These are phyloP conservation scores for Peltaster fructicola DNA, from an alignment of 2,329 filamentous ascomycete species.

Conservation along the genomic window DNA sequence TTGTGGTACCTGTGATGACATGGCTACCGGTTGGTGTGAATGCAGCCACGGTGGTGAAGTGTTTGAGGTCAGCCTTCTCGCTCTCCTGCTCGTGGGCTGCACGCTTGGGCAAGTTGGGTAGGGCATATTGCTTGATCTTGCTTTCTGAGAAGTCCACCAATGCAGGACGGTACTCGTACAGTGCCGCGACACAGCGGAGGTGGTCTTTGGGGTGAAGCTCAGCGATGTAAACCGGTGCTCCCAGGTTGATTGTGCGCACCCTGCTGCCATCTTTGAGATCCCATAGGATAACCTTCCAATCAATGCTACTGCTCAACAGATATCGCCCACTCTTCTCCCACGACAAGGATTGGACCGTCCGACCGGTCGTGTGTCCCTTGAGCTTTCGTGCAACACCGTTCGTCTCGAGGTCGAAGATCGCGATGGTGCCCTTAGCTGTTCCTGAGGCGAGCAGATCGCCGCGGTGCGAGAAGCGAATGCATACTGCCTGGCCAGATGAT, in stretches of 20 bases:
- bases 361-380: constrained; percentile 57
- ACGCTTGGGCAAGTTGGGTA: constrained; percentile 70
- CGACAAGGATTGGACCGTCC: constrained; percentile 83
- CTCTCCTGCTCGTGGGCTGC: constrained; percentile 51
- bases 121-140: constrained; percentile 49
- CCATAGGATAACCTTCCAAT: constrained; percentile 95
- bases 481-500: constrained; percentile 43
- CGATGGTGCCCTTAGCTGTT: constrained; percentile 75
- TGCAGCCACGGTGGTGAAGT: constrained; percentile 82
- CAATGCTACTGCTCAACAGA: constrained; percentile 79
- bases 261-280: constrained; percentile 59
- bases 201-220: constrained; percentile 85
- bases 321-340: constrained; percentile 90
- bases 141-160: constrained; percentile 47
- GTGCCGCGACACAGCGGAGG: constrained; percentile 69
- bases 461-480: constrained; percentile 74
- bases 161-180: constrained; percentile 84
- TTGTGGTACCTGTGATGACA: constrained; percentile 82
- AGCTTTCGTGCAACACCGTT: constrained; percentile 92
- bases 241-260: constrained; percentile 73
- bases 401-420: constrained; percentile 94
- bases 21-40: constrained; percentile 76
- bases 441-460: constrained; percentile 92
- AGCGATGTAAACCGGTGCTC: constrained; percentile 86
- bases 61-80: constrained; percentile 87